Evolutionary conservation across 1,139 yeast species (phyloP), one percentile per base, ranked within the genome.

Genomic region (Candida pseudocylindracea): DNA sequence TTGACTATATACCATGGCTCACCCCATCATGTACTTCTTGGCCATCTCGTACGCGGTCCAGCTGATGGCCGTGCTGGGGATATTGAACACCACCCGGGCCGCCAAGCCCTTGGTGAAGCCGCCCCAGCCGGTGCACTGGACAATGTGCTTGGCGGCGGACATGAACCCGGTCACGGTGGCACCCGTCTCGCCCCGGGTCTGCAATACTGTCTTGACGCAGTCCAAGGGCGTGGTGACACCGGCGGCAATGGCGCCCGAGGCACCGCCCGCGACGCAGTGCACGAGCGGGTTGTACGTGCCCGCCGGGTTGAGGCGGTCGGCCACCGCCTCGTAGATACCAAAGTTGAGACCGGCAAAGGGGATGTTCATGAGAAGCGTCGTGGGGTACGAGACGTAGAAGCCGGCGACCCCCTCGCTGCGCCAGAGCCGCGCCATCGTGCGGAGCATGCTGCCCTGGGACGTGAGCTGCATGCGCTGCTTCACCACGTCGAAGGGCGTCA

Each of bases 11-110:
- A n/a, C n/a, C n/a, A n/a, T n/a, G n/a, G n/a, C n/a, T n/a, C n/a
- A n/a, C n/a, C n/a, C n/a, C n/a, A n/a, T n/a, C n/a, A n/a, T n/a
- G n/a, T n/a, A n/a, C 43, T 72, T 78, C 54, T 88, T 88, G 30
- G 95, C 96, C 91, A 85, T 80, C 51, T 88, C 98, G 51, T 91
- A 88, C 15, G 94, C 85, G 2, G 96, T 88, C 98, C 98, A 88
- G 40, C 93, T 74, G 38, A 88, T 85, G 27, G 98, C 98, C 10
- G 98, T 85, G 32, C 93, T 76, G 13, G 99, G 99, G 50, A 88
- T 85, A 50, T 85, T 83, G 40, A 91, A 79, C 29, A 88, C 72
- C 35, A 91, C 72, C 52, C 99, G 69, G 33, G 99, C 96, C 47
- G 73, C 72, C 46, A 85, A 60, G 26, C 98, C 98, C 45, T 92